Conservation (phyloP, 148 eudicot genomes). For the Camellia japonica region DNA sequence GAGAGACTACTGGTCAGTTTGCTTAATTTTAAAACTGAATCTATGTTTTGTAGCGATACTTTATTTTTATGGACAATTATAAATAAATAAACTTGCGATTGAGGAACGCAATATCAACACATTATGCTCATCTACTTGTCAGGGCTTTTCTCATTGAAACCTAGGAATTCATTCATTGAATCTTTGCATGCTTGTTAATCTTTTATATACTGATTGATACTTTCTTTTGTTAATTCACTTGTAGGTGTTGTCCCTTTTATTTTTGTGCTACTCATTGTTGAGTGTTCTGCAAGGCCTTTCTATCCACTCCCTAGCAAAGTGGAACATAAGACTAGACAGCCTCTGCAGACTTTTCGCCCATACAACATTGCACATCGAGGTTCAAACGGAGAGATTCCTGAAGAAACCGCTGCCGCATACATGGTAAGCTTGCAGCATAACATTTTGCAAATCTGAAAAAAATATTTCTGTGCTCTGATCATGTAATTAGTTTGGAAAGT, state of each 20-base stretch:
- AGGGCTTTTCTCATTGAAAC: neutral
- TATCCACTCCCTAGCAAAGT: conserved; percentile 72
- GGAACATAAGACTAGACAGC: conserved; percentile 41
- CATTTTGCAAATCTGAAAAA: neutral
- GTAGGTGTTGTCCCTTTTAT: conserved; percentile 58
- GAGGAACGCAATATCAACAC: neutral
- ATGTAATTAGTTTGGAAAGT: neutral
- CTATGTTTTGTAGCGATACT: too few relatives aligned
- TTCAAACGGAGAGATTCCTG: conserved; percentile 95
- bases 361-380: conserved; percentile 93
- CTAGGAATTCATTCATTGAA: neutral
- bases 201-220: neutral
- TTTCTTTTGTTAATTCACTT: neutral
- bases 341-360: conserved; percentile 81
- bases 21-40: neutral
- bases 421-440: conserved; percentile 33
- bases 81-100: neutral
- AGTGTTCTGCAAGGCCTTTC: conserved; percentile 70
- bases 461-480: neutral
- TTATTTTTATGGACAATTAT: neutral
- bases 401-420: conserved; percentile 87
- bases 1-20: neutral
- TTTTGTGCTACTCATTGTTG: conserved; percentile 56
- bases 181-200: neutral
- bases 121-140: neutral